Evolutionary conservation across 2,329 filamentous ascomycete genomes (phyloP).

Genomic region (Xylaria sp.): DNA sequence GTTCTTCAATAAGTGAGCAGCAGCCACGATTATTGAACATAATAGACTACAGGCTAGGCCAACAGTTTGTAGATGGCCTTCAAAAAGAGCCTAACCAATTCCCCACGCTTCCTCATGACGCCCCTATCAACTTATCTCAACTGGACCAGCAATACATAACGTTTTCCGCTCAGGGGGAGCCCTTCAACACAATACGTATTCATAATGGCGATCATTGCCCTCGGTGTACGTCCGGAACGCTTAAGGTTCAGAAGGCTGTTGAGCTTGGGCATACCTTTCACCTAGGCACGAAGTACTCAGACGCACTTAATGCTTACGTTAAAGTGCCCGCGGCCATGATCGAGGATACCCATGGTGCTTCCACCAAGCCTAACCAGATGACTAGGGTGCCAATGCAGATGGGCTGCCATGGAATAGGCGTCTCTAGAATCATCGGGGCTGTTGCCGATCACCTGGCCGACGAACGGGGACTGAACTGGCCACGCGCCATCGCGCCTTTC

Average conservation of each 20-base stretch:
- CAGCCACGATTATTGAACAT: conserved; percentile 36
- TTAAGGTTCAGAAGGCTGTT: conserved; percentile 74
- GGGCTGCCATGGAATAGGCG: conserved; percentile 95
- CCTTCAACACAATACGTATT: conserved; percentile 69
- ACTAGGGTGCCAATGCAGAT: conserved; percentile 73
- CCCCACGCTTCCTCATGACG: conserved; percentile 24
- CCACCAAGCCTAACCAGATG: conserved; percentile 32
- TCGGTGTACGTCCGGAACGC: conserved; percentile 65
- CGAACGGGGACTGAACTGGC: conserved; percentile 82
- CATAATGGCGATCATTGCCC: conserved; percentile 74
- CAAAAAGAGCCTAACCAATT: conserved; percentile 14
- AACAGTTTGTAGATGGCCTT: conserved; percentile 27
- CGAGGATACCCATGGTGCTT: conserved; percentile 19
- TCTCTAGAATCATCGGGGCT: conserved; percentile 88
- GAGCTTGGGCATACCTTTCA: conserved; percentile 96
- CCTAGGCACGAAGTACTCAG: conserved; percentile 86
- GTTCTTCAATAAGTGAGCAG: conserved; percentile 25
- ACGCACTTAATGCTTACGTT: conserved; percentile 71
- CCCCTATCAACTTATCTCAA: conserved; percentile 17
- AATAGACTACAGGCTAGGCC: conserved; percentile 42
- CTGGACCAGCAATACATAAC: conserved; percentile 31
- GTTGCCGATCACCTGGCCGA: conserved; percentile 79
- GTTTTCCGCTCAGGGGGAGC: conserved; percentile 36
- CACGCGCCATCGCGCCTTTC: conserved; percentile 82
- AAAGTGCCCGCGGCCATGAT: conserved; percentile 45